Conservation (phyloP, 768 basidiomycete genomes). For the Dictyophora rubrovolvata region DNA sequence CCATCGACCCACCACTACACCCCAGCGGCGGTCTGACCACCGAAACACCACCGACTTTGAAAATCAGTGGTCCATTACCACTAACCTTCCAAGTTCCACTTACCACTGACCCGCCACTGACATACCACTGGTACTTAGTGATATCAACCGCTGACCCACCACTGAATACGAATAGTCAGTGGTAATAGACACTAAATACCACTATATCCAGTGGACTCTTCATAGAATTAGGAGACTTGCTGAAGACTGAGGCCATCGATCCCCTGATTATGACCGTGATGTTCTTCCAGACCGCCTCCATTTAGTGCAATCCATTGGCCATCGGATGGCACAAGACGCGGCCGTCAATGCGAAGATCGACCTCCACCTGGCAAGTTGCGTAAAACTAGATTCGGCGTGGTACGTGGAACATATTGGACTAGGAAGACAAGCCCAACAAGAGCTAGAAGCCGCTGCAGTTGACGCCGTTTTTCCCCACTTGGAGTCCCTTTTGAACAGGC, state of each 20-base stretch:
- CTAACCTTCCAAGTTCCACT: no score
- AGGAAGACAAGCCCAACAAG: conserved; percentile 36
- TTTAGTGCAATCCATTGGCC: conserved; percentile 50
- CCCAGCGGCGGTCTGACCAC: no score
- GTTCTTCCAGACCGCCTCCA: conserved; percentile 46
- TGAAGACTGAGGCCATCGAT: conserved; percentile 30
- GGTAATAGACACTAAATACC: no score
- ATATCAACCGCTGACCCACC: no score
- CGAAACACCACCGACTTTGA: no score
- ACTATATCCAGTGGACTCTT: conserved; percentile 24
- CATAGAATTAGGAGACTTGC: conserved; percentile 11
- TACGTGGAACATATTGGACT: conserved; percentile 40
- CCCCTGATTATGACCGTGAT: conserved; percentile 39
- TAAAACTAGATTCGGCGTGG: conserved; percentile 47
- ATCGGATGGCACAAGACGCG: conserved; percentile 50
- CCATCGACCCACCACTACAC: no score
- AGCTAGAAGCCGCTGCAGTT: conserved; percentile 38
- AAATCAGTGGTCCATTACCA: no score
- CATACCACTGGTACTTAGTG: no score
- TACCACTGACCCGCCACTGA: no score
- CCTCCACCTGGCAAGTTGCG: conserved; percentile 42
- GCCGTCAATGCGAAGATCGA: conserved; percentile 35
- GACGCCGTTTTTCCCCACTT: conserved; percentile 35
- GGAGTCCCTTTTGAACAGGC: conserved; percentile 29
- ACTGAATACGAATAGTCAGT: no score